phyloP scores from a whole-genome alignment of 768 basidiomycete genomes.

The Tylopilus sp. region DNA sequence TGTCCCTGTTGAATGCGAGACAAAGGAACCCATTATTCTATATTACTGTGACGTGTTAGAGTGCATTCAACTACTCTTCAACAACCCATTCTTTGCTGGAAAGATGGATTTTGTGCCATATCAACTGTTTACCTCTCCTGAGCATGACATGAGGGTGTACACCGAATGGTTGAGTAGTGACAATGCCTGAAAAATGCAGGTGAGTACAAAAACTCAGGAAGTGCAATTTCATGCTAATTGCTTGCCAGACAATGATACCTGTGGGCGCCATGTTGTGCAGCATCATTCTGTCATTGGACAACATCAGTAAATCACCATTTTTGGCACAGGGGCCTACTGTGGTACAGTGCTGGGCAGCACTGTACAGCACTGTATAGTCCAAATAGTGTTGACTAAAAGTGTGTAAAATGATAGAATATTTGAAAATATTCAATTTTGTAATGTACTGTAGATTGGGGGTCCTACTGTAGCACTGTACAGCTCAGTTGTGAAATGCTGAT shows the following conservation, averaged over 20 bases:
- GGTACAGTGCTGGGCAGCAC: too few relatives aligned
- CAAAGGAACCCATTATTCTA: constrained; percentile 6
- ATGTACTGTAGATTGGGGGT: too few relatives aligned
- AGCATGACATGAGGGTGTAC: constrained; percentile 1
- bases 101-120: background rate
- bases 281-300: background rate
- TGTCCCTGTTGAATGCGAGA: constrained; percentile 11
- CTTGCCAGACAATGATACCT: too few relatives aligned
- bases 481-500: too few relatives aligned
- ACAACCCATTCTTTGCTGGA: background rate
- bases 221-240: too few relatives aligned
- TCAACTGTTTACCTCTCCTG: background rate
- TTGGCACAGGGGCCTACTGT: too few relatives aligned
- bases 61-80: constrained; percentile 19
- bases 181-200: background rate
- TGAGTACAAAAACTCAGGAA: background rate
- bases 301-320: too few relatives aligned
- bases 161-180: constrained; percentile 22
- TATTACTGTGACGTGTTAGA: constrained; percentile 16
- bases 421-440: too few relatives aligned
- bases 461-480: too few relatives aligned
- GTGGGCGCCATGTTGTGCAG: background rate
- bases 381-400: too few relatives aligned
- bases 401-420: too few relatives aligned
- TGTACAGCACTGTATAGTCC: too few relatives aligned